Evolutionary conservation across 495 filamentous ascomycete species (phyloP).

Genomic region (Chaetomium fimeti): DNA sequence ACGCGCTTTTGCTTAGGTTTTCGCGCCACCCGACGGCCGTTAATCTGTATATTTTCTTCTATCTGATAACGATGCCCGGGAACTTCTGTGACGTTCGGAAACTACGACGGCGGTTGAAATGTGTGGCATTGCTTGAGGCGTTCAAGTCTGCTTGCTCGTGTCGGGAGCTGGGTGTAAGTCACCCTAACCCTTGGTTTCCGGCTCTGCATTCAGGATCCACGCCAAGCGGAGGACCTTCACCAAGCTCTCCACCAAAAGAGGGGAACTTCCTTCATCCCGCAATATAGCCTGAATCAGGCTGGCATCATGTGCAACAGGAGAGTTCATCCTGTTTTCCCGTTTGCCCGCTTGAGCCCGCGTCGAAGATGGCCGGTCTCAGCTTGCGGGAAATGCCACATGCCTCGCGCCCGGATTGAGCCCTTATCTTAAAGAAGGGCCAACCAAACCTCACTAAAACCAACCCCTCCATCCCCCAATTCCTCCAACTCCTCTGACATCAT

Average conservation of each 20-base stretch:
- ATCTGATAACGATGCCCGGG: too few species aligned
- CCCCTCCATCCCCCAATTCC: conserved; percentile 13
- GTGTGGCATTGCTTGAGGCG: too few species aligned
- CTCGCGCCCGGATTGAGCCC: background rate
- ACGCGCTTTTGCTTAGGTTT: too few species aligned
- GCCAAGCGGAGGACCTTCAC: background rate
- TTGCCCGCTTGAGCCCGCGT: background rate
- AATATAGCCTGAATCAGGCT: conserved; percentile 35
- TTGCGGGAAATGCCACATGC: background rate
- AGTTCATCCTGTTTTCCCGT: conserved; percentile 15
- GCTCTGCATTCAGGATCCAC: background rate
- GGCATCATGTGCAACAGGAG: conserved; percentile 31
- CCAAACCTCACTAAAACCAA: background rate
- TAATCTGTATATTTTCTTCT: too few species aligned
- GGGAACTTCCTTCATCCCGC: conserved; percentile 20
- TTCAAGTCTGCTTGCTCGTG: background rate
- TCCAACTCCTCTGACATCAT: conserved; percentile 8
- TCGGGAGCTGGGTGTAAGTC: background rate
- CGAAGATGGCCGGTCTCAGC: background rate
- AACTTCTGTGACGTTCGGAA: too few species aligned
- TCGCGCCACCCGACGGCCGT: too few species aligned
- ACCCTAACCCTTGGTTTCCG: background rate
- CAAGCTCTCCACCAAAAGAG: conserved; percentile 24
- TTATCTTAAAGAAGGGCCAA: background rate
- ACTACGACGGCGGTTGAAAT: too few species aligned